These are phyloP conservation scores for Teratosphaeria nubilosa DNA, from an alignment of 2,329 filamentous ascomycete genomes.

Conservation along the genomic window DNA sequence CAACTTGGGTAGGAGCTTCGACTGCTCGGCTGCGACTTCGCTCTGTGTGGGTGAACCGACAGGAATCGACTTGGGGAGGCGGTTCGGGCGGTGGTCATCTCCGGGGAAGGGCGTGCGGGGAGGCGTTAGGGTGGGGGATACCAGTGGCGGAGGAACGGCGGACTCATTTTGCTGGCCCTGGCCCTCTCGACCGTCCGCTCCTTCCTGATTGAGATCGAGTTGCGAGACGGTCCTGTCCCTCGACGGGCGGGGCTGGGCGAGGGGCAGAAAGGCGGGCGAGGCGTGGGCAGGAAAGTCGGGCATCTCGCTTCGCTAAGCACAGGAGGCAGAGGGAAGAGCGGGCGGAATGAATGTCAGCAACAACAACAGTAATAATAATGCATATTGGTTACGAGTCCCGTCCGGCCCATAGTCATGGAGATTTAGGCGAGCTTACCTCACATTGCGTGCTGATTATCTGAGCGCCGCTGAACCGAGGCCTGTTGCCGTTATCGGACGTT, in stretches of 20 bases:
- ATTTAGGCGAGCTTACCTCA: neutral
- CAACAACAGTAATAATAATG: neutral
- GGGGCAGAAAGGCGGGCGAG: constrained; percentile 29
- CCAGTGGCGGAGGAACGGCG: constrained; percentile 30
- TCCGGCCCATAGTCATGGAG: neutral
- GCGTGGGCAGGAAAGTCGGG: constrained; percentile 44
- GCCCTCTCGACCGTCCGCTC: neutral
- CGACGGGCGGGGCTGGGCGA: constrained; percentile 43
- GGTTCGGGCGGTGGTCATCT: constrained; percentile 23
- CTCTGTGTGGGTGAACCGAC: constrained; percentile 25
- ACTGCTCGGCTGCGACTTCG: constrained; percentile 41
- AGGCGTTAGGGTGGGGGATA: constrained; percentile 38
- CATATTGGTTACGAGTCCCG: neutral
- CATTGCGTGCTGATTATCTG: neutral
- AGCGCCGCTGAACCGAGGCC: neutral
- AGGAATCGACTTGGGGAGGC: constrained; percentile 33
- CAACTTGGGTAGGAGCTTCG: constrained; percentile 62
- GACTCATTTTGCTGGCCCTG: constrained; percentile 5
- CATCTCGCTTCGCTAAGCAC: constrained; percentile 29
- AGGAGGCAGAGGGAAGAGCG: neutral
- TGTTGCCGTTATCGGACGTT: neutral
- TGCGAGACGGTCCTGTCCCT: constrained; percentile 28
- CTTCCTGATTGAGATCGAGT: constrained; percentile 25
- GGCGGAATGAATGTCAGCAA: neutral
- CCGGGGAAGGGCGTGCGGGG: constrained; percentile 15